These are phyloP conservation scores for Colletotrichum ledebouriae DNA, from an alignment of 2,329 filamentous ascomycete genomes.

Conservation along the genomic window DNA sequence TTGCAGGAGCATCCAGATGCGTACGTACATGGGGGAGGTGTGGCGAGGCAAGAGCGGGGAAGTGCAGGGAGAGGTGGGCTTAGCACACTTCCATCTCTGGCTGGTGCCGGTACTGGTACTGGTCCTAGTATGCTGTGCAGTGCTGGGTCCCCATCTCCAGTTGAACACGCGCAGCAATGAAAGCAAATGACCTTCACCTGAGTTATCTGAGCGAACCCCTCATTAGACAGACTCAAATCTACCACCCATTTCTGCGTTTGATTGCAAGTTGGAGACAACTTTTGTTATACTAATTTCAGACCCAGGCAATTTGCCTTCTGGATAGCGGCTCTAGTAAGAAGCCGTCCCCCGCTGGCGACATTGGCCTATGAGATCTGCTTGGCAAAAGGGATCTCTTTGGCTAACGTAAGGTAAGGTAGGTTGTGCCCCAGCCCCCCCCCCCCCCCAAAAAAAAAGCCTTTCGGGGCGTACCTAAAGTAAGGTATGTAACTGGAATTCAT, in stretches of 20 bases:
- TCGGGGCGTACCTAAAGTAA: no score
- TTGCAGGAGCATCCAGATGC: conserved; percentile 33
- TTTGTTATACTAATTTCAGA: conserved; percentile 9
- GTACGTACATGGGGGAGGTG: conserved; percentile 25
- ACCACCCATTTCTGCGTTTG: conserved; percentile 22
- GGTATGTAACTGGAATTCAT: no score
- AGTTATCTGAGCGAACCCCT: conserved; percentile 33
- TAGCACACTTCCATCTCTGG: neutral
- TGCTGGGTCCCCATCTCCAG: conserved; percentile 15
- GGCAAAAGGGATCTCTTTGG: conserved; percentile 8
- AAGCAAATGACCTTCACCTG: conserved; percentile 35
- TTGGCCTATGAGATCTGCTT: neutral
- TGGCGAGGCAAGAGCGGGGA: conserved; percentile 36
- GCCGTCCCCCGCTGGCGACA: neutral
- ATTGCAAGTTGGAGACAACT: conserved; percentile 32
- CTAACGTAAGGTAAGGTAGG: neutral
- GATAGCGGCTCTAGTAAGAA: neutral
- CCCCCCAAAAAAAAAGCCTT: no score
- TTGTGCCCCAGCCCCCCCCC: no score
- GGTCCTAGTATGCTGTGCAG: conserved; percentile 23
- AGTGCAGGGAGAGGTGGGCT: conserved; percentile 33
- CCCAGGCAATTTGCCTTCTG: neutral
- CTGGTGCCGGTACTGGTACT: neutral
- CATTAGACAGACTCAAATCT: conserved; percentile 18
- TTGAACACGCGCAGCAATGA: conserved; percentile 2